A percentile compares a stretch with the other conserved stretches of the same genome.
phyloP scores from a whole-genome alignment of 2,329 filamentous ascomycete genomes.

The Knoxdaviesia proteae region DNA sequence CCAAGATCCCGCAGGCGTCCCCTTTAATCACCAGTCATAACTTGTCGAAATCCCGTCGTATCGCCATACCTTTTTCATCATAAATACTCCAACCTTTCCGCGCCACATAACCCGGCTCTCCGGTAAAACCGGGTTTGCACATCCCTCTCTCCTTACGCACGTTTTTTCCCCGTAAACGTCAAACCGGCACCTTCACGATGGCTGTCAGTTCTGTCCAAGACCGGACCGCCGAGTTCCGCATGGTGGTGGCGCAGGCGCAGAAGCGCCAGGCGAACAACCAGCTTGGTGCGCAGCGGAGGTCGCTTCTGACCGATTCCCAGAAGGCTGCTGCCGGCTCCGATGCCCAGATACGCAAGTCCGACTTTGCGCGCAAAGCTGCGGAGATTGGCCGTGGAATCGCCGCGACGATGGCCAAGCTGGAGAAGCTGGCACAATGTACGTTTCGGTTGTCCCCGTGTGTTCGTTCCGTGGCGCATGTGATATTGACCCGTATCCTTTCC shows the following conservation, averaged over 20 bases:
- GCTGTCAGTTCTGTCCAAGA: constrained; percentile 72
- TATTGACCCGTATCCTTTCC: not conserved
- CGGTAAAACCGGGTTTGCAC: too few relatives aligned
- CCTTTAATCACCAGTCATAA: too few relatives aligned
- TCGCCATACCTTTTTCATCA: too few relatives aligned
- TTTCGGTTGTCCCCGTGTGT: constrained; percentile 4
- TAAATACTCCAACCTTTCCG: too few relatives aligned
- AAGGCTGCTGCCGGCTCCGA: constrained; percentile 31
- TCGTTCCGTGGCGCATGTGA: not conserved
- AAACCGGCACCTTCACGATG: constrained; percentile 18
- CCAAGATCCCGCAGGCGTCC: too few relatives aligned
- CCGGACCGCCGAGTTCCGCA: constrained; percentile 84
- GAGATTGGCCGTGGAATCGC: constrained; percentile 85
- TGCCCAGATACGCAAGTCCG: constrained; percentile 45
- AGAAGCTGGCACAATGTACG: constrained; percentile 70
- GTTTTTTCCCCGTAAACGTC: too few relatives aligned
- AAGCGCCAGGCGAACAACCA: constrained; percentile 59
- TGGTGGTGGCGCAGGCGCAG: constrained; percentile 72
- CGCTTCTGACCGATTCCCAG: constrained; percentile 55
- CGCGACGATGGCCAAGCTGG: constrained; percentile 82
- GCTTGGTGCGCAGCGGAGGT: constrained; percentile 58
- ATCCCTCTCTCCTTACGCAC: too few relatives aligned
- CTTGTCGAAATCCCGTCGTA: too few relatives aligned
- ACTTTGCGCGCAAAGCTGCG: constrained; percentile 80
- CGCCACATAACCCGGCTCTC: too few relatives aligned